Base-by-base conservation (phyloP, 2,329 filamentous ascomycete species). In the Eurotiales sp. region DNA sequence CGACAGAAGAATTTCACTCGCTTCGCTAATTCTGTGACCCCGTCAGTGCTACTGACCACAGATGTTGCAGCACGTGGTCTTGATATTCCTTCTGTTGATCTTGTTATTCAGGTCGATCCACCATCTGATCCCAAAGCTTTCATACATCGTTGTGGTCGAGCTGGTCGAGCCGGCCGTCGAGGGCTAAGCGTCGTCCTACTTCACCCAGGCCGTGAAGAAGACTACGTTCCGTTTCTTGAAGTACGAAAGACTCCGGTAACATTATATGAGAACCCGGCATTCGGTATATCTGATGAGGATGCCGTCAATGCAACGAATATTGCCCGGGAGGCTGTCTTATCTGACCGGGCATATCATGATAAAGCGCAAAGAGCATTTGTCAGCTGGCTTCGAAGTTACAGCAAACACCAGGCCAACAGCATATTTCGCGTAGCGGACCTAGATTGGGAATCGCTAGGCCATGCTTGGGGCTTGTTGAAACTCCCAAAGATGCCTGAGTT, bases 401-500 rank as follows among this genome's bases (percentile, higher is more conserved):
- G 83, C 64, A 95, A 93, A 62, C 93, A 97, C 63, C 84, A 91
- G 58, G 90, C 92, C 1, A 86, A 83, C 54, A 95, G 90, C 62
- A 97, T 99, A 59, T 99, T 99, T 75, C 83, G 87, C 10, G 76
- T 90, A 2, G 69, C 78, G 3, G 90, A 95, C 61, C 77, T 96
- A 14, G 86, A 96, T 67, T 99, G 93, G 93, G 73, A 79, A 4
- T 86, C 90, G 48, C 77, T 93, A 1, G 92, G 85, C 1, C 77
- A 83, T 49, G 87, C 86, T 0, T 99, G 92, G 89, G 93, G 89
- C 1, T 77, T 99, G 1, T 76, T 96, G 2, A 85, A 85, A 46
- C 78, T 97, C 57, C 93, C 93, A 3, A 90, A 87, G 65, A 99
- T 99, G 93, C 92, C 93, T 0, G 93, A 99, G 68, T 73, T 89